Evolutionary conservation across 2,329 filamentous ascomycete species (phyloP), one percentile per base, ranked within the genome.

Genomic region (Uncinocarpus reesii): DNA sequence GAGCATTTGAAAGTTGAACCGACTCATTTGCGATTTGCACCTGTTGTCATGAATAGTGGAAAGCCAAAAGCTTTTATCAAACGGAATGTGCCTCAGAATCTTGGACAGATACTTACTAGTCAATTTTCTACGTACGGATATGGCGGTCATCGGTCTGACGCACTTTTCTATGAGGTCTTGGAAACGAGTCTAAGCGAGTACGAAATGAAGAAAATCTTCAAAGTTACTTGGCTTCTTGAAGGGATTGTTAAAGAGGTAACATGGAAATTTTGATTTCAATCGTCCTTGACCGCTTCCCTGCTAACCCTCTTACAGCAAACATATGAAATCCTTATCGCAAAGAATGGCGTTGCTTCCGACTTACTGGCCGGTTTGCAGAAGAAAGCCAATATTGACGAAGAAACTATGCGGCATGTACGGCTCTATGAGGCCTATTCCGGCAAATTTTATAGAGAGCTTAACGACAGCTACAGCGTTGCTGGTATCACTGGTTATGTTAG

Each of bases 141-240:
- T 56, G 77, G 77, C 52, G 80, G 76, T 26, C 84, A 88, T 60
- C 77, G 81, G 47, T 69, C 76, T 16, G 90, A 96, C 65, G 79
- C 83, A 0, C 73, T 98, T 45, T 96, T 83, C 65, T 98, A 89
- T 61, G 92, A 98, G 64, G 79, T 96, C 23, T 71, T 98, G 34
- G 92, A 98, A 54, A 94, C 95, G 73, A 95, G 87, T 59, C 70
- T 98, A 40, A 84, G 86, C 20, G 93, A 98, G 65, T 75, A 94
- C 36, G 92, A 98, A 61, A 92, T 86, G 49, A 92, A 94, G 72
- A 95, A 93, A 71, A 79, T 73, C 49, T 71, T 96, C 54, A 90
- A 86, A 64, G 70, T 98, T 41, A 85, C 75, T 1, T 90, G 84
- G 80, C 72, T 98, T 38, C 84, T 83, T 34, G 92, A 98, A 54